Base-by-base conservation (phyloP, 306 rosid species). In the Canavalia ensiformis region DNA sequence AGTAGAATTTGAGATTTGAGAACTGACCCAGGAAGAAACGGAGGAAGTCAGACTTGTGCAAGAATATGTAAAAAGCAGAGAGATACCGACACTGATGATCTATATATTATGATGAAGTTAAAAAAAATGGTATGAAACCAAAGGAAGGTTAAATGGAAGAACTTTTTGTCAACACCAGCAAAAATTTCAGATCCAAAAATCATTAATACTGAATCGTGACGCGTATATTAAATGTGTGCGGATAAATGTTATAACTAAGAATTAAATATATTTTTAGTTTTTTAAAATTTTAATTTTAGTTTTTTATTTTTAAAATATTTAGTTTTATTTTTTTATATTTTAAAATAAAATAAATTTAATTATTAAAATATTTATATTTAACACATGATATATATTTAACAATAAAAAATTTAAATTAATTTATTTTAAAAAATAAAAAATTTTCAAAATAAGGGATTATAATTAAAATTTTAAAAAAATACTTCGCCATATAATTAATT, bases 21-120 rank as follows among this genome's bases (percentile, higher is more conserved):
- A 76, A 71, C 47, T 37, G 33, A 81, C 83, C 80, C 7, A 51
- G 47, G 29, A 67, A 56, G 54, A 4, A 78, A 31, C 29, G 34
- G 12, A 52, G 46, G 56, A 47, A 72, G 3, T 25, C 45, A 75
- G 39, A 58, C 12, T 4, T 63, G 58, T 33, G 25, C 4, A 59
- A 80, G 30, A 76, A 75, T 35, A n/a, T 8, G 52, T 62, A 8
- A 8, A n/a, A 55, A 49, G 49, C 35, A 46, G 30, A 46, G 11
- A 29, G 56, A 42, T 34, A 72, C 18, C 28, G 72, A 81, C 77
- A 58, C 10, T 0, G 37, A 66, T 6, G 56, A 50, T 72, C 70
- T 82, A 50, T 82, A 66, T 46, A 12, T 8, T 46, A 6, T 33
- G 44, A 33, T 3, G 58, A 41, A 60, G 47, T 66, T 7, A 33